Base-by-base conservation (phyloP, 2,329 filamentous ascomycete genomes). In the Neospermospora avenae region DNA sequence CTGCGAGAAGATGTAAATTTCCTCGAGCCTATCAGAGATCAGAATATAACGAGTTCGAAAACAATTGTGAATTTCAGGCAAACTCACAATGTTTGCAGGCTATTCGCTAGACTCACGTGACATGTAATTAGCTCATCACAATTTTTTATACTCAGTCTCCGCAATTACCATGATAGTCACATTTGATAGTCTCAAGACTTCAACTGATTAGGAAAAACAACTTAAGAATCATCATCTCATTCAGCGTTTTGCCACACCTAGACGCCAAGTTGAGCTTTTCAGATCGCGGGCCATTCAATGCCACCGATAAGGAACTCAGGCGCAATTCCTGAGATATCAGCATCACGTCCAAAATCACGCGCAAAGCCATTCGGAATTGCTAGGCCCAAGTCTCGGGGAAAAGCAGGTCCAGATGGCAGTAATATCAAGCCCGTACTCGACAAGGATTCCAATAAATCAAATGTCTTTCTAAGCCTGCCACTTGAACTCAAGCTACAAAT, bases 401-500 rank as follows among this genome's bases (percentile, higher is more conserved):
- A 20, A 5, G 34, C 20, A 28, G 5, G 14, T 31, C 28, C 5
- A 31, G 28, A 31, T 31, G 5, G 18, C n/a, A n/a, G 48, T 11
- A 31, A 54, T 20, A 39, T 6, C 41, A 41, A 20, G 13, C 49
- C 31, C 10, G 41, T 25, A 10, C 42, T 49, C 16, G 49, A 39
- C 42, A 31, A 10, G 20, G 41, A 25, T 22, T 46, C 49, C 28
- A 46, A 54, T 11, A 39, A 34, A 16, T 37, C 20, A 22, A 44
- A 51, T 14, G 25, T 16, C 22, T 55, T 59, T 31, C 14, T 55
- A 28, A 22, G 16, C 5, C 39, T 63, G 13, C 58, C 58, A 3
- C 35, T 39, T 2, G 61, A 63, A 52, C 14, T 63, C 41, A 63
- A 63, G 42, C 31, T 58, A 13, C 46, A 53, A n/a, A 56, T 63